phyloP scores from a whole-genome alignment of 2,329 filamentous ascomycete species.

The Nothomitra cinnamomea region DNA sequence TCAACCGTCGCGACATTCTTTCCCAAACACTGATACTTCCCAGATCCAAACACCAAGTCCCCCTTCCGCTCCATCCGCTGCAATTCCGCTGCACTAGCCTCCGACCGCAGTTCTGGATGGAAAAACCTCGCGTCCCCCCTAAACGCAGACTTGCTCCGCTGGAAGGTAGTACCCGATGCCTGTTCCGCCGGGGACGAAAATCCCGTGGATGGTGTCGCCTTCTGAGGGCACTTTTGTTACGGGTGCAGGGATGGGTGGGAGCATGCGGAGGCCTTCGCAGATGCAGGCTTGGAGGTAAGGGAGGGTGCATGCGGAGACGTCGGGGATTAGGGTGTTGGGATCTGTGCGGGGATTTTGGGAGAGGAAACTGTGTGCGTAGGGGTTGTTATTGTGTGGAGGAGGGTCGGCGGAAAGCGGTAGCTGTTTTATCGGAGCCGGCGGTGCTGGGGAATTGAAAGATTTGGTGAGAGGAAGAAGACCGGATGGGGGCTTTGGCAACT shows the following conservation, averaged over 20 bases:
- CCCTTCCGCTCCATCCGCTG: slow-evolving; percentile 52
- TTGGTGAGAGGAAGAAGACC: too few species aligned
- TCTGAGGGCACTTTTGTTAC: slow-evolving; percentile 30
- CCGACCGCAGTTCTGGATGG: slow-evolving; percentile 50
- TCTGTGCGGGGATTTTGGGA: neutral
- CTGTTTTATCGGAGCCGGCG: slow-evolving; percentile 35
- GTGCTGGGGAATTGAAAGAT: slow-evolving; percentile 17
- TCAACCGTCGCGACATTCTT: slow-evolving; percentile 33
- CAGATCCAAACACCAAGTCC: slow-evolving; percentile 53
- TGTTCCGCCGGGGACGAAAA: slow-evolving; percentile 47
- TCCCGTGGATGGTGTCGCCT: slow-evolving; percentile 12
- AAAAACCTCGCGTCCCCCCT: slow-evolving; percentile 48
- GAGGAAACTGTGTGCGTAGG: slow-evolving; percentile 17
- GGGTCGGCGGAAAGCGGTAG: slow-evolving; percentile 41
- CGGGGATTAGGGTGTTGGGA: slow-evolving; percentile 7
- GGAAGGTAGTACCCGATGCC: slow-evolving; percentile 61
- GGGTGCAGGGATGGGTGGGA: slow-evolving; percentile 31
- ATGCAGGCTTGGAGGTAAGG: slow-evolving; percentile 34
- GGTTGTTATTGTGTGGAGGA: slow-evolving; percentile 34
- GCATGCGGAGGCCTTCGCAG: slow-evolving; percentile 32
- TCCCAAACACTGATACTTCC: slow-evolving; percentile 49
- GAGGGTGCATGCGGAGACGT: slow-evolving; percentile 11
- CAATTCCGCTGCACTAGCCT: slow-evolving; percentile 35
- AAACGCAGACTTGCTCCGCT: slow-evolving; percentile 50
- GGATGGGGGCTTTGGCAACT: too few species aligned